These are phyloP conservation scores for Drosera spatulata DNA, from an alignment of 179 eudicot genomes.

Conservation along the genomic window DNA sequence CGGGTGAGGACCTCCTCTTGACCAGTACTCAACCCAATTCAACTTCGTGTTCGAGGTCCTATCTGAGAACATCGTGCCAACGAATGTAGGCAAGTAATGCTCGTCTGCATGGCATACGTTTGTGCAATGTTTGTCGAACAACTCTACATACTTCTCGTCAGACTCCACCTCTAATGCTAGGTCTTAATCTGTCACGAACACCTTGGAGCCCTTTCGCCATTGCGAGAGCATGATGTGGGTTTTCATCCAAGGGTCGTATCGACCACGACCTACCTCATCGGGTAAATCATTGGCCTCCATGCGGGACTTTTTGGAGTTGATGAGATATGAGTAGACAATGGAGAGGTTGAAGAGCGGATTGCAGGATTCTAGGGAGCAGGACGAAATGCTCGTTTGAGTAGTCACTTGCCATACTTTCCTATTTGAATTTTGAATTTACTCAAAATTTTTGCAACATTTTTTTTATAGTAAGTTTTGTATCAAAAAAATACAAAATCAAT, in stretches of 20 bases:
- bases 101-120: slow-evolving; percentile 36
- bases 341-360: no score
- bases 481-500: no score
- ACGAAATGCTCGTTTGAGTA: no score
- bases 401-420: no score
- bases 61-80: slow-evolving; percentile 11
- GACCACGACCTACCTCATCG: slow-evolving; percentile 15
- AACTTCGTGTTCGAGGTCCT: slow-evolving; percentile 23
- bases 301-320: no score
- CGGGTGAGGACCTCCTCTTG: slow-evolving; percentile 37
- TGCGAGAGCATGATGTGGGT: slow-evolving; percentile 23
- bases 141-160: slow-evolving; percentile 22
- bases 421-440: no score
- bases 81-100: slow-evolving; percentile 46
- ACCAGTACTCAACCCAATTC: slow-evolving; percentile 50
- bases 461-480: no score
- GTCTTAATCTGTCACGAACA: slow-evolving; percentile 33
- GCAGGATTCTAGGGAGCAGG: no score
- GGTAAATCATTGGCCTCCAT: slow-evolving; percentile 32
- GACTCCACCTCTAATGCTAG: slow-evolving; percentile 25
- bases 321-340: no score
- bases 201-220: slow-evolving; percentile 58
- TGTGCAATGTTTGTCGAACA: slow-evolving; percentile 25
- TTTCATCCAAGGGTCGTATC: slow-evolving; percentile 48
- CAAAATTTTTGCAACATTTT: no score